Conservation (phyloP, 768 basidiomycete genomes). For the Neoboletus magnificus region DNA sequence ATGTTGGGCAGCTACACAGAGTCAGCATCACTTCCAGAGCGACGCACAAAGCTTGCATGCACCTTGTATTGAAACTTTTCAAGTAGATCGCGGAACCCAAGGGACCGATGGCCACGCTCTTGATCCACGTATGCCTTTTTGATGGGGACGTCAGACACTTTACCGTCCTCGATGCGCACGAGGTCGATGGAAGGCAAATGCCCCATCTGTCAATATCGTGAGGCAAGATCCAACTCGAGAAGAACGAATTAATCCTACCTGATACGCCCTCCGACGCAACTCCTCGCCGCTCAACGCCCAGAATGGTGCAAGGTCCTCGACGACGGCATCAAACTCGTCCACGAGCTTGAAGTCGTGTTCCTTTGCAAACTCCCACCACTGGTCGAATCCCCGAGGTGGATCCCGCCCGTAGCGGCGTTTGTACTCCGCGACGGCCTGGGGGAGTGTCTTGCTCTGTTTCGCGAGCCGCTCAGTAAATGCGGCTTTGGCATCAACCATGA, state of each 20-base stretch:
- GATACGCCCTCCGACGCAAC: constrained; percentile 56
- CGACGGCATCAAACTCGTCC: constrained; percentile 87
- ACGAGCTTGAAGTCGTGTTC: constrained; percentile 71
- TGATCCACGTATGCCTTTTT: constrained; percentile 52
- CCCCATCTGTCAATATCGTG: constrained; percentile 51
- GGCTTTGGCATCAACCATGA: constrained; percentile 83
- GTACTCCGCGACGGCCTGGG: constrained; percentile 81
- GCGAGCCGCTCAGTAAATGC: constrained; percentile 63
- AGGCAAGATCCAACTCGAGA: neutral
- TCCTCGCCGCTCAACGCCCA: constrained; percentile 73
- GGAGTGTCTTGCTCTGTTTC: constrained; percentile 76
- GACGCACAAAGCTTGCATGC: constrained; percentile 14
- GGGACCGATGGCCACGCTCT: constrained; percentile 75
- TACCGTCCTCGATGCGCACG: constrained; percentile 72
- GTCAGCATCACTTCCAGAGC: neutral
- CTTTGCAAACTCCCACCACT: constrained; percentile 82
- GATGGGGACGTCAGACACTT: constrained; percentile 55
- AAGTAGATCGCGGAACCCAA: constrained; percentile 74
- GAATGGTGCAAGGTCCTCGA: constrained; percentile 81
- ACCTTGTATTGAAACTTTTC: constrained; percentile 65
- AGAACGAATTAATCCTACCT: constrained; percentile 38
- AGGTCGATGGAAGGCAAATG: constrained; percentile 81
- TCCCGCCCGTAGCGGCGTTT: constrained; percentile 66
- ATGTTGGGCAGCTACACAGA: constrained; percentile 76
- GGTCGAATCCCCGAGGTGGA: constrained; percentile 89